Evolutionary conservation across 306 rosid species (phyloP).

Genomic region (Cucumis sativus): Cucumber_9930_V3 NC_026660.2:12810501-12811000

Average conservation of each 20-base stretch:
- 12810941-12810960: too few species aligned
- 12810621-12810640: neutral
- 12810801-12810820: too few species aligned
- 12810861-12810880: too few species aligned
- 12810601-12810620: constrained; percentile 27
- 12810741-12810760: neutral
- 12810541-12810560: constrained; percentile 91
- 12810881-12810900: too few species aligned
- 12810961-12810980: too few species aligned
- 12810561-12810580: constrained; percentile 97
- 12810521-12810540: constrained; percentile 75
- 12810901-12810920: too few species aligned
- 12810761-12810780: too few species aligned
- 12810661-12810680: neutral
- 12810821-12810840: too few species aligned
- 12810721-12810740: neutral
- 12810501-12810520: constrained; percentile 58
- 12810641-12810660: neutral
- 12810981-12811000: too few species aligned
- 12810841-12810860: too few species aligned
- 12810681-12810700: neutral
- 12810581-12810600: constrained; percentile 95
- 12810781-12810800: too few species aligned
- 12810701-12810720: neutral
- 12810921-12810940: neutral